Evolutionary conservation across 2,329 filamentous ascomycete genomes (phyloP), one percentile per base, ranked within the genome.

Genomic region (Cladosporium phlei): DNA sequence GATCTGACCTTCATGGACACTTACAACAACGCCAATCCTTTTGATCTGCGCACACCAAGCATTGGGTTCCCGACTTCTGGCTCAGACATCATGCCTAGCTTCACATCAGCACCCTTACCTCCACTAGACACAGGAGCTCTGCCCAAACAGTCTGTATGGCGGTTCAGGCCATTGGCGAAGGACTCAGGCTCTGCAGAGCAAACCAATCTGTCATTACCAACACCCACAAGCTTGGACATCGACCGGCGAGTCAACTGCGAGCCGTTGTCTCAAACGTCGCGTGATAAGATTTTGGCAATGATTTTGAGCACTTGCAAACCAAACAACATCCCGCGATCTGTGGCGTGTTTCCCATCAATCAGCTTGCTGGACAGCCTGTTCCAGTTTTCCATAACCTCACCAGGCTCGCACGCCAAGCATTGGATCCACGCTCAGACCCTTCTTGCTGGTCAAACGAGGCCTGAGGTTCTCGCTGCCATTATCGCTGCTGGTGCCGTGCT

Each of bases 351-450:
- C 52, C 80, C 80, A 0, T 79, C 78, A 1, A 71, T 78, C 14
- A 75, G 79, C 17, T 62, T 80, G 11, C 68, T 85, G 50, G 80
- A 84, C 54, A 78, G 74, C 8, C 68, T 84, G 46, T 69, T 82
- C 10, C 77, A 83, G 49, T 75, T 78, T 50, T 84, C 78, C 50
- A 65, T 83, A 16, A 75, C 77, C 1, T 71, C 72, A 1, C 77
- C 82, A 33, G 66, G 71, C 20, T 74, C 79, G 37, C 72, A 80
- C 49, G 70, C 80, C 0, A 78, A 77, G 37, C 70, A 72, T 35
- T 84, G 75, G 70, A 75, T 86, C 47, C 82, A 85, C 61, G 73
- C 79, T 35, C 74, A 78, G 1, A 79, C 78, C 0, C 76, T 85
- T 29, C 72, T 70, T 2, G 69, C 81, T 6, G 77, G 77, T 14